Evolutionary conservation across 192 early-diverging fungal genomes (phyloP).

Genomic region (Mortierella alpina): DNA sequence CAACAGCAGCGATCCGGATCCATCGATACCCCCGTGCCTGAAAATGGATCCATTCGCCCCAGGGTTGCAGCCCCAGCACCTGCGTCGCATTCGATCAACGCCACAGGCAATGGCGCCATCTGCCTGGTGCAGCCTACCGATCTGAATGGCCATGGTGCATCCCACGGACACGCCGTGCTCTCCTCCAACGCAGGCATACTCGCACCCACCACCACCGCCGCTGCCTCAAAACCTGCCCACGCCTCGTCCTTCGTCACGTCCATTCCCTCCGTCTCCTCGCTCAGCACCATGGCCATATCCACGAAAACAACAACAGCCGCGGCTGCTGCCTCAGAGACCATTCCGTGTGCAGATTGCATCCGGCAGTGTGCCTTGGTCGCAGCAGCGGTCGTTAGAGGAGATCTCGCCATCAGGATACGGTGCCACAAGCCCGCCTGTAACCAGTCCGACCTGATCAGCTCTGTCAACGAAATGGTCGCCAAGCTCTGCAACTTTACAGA

Average conservation of each 20-base stretch:
- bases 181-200: not conserved
- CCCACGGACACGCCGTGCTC: conserved; percentile 3
- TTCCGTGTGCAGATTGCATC: conserved; percentile 59
- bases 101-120: conserved; percentile 9
- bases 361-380: conserved; percentile 59
- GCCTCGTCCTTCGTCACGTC: conserved; percentile 16
- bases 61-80: not conserved
- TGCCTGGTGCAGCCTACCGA: conserved; percentile 21
- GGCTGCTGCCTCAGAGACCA: conserved; percentile 23
- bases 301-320: conserved; percentile 25
- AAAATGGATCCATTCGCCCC: not conserved
- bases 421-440: conserved; percentile 54
- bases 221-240: conserved; percentile 18
- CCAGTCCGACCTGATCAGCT: conserved; percentile 54
- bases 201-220: conserved; percentile 6
- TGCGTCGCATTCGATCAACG: conserved; percentile 27
- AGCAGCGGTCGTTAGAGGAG: conserved; percentile 59
- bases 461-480: conserved; percentile 72
- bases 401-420: conserved; percentile 56
- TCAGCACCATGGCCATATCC: conserved; percentile 14
- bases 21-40: conserved; percentile 13
- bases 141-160: conserved; percentile 34
- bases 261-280: conserved; percentile 10
- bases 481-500: conserved; percentile 65
- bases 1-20: conserved; percentile 8